Base-by-base conservation (phyloP, 768 basidiomycete genomes). In the Mycena chlorophos region DNA sequence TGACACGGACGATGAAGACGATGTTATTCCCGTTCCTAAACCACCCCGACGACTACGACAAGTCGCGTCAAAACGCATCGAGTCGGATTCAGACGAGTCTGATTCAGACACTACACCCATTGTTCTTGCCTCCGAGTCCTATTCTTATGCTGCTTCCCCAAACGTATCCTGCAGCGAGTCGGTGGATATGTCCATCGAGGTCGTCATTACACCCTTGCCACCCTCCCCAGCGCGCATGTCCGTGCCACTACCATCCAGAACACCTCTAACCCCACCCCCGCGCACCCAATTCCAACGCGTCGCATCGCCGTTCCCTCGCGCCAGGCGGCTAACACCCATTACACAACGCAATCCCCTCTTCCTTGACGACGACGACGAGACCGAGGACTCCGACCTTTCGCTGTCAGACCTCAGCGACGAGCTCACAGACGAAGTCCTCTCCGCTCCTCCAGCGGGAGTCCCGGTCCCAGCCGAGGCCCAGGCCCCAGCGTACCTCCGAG, bases 251-350 rank as follows among this genome's bases (percentile, higher is more conserved):
- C 54, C 52, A 48, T 31, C 45, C 6, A 34, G n/a, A n/a, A 27
- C 40, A n/a, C 22, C 37, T 3, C 6, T 27, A 19, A 49, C 43
- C 20, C 31, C 49, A 17, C 52, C 51, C 16, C 31, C 47, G n/a
- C 52, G 54, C 27, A 52, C 48, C 30, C 60, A 46, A 23, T 68
- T 69, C 58, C 63, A 65, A 26, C 60, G 53, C 23, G 40, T 68
- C 26, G 60, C 71, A 3, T 74, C 74, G 3, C 70, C 69, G 20
- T n/a, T 68, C 42, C 63, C 72, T 25, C 85, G 79, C 60, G 65
- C 76, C n/a, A 82, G 87, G 23, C 83, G 78, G 58, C 77, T 89
- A 27, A 91, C 89, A 3, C 89, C 89, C 8, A 87, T 89, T 51
- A 72, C 5, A 76, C 74, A 40, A 74, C 73, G 37, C 82, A 74